Percentiles rank a stretch among this genome's conserved stretches.
Conservation (phyloP, 106 monocot genomes). For the Iris macrosiphon region DNA sequence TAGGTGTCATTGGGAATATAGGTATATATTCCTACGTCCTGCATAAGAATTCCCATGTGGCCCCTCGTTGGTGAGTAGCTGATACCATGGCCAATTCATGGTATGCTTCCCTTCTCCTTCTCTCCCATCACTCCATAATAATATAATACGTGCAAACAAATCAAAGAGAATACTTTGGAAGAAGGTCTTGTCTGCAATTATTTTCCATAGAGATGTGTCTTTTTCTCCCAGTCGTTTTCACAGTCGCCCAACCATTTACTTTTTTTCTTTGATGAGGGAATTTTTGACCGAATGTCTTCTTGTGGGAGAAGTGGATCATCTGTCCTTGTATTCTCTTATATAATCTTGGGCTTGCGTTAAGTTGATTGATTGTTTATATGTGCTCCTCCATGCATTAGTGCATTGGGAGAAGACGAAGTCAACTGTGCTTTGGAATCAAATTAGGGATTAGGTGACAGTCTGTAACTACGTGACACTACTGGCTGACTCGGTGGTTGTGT, state of each 20-base stretch:
- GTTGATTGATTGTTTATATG: background rate
- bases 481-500: background rate
- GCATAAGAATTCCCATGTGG: too few relatives aligned
- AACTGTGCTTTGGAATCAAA: conserved; percentile 2
- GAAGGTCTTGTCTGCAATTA: background rate
- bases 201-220: background rate
- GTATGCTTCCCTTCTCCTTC: too few relatives aligned
- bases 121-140: too few relatives aligned
- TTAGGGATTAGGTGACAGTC: background rate
- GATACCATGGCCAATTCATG: too few relatives aligned
- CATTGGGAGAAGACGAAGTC: background rate
- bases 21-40: too few relatives aligned
- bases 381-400: too few relatives aligned
- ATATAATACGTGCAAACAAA: background rate
- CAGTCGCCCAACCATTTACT: background rate
- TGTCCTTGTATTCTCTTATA: background rate
- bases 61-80: too few relatives aligned
- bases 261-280: background rate
- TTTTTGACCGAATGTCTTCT: background rate
- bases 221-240: background rate
- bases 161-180: background rate
- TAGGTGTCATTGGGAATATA: too few relatives aligned
- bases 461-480: background rate
- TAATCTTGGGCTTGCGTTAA: background rate
- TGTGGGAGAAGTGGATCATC: background rate